Percentiles rank a stretch among this genome's conserved stretches.
Evolutionary conservation across 2,329 filamentous ascomycete species (phyloP).

Genomic region (Didymosphaeria variabile): DNA sequence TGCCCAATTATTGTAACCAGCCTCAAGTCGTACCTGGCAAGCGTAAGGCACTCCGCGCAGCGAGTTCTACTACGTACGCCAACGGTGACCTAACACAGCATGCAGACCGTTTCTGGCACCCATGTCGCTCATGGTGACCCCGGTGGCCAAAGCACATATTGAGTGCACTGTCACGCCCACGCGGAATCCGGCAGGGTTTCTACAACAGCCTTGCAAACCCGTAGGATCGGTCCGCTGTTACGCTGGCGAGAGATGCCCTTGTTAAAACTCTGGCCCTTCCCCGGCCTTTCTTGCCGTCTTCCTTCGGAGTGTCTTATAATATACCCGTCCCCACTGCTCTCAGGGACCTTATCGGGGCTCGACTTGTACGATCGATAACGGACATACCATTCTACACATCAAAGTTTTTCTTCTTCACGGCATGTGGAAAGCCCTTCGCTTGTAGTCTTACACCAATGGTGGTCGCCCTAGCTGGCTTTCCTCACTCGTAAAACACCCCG

Average conservation of each 20-base stretch:
- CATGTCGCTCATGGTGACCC: constrained; percentile 2
- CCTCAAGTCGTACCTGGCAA: background rate
- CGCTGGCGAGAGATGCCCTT: constrained; percentile 10
- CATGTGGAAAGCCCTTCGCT: constrained; percentile 1
- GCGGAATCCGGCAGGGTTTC: constrained; percentile 13
- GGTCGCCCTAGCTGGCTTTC: background rate
- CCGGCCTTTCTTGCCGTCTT: background rate
- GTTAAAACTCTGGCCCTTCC: constrained; percentile 6
- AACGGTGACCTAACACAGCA: background rate
- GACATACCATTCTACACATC: background rate
- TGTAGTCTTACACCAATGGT: constrained; percentile 6
- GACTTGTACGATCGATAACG: background rate
- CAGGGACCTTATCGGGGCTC: background rate
- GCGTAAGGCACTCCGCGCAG: background rate
- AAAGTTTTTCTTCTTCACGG: background rate
- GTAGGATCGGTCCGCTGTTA: constrained; percentile 9
- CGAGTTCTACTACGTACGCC: background rate
- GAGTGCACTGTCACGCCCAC: constrained; percentile 8
- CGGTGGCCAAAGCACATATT: constrained; percentile 11
- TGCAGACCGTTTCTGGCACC: constrained; percentile 7
- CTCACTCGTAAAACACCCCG: background rate
- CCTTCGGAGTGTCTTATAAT: constrained; percentile 7
- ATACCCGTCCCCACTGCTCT: background rate
- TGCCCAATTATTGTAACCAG: background rate
- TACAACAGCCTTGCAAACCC: constrained; percentile 15